Evolutionary conservation across 805 yeast species (phyloP).

Genomic region (Sugiyamaella chiloensis): DNA sequence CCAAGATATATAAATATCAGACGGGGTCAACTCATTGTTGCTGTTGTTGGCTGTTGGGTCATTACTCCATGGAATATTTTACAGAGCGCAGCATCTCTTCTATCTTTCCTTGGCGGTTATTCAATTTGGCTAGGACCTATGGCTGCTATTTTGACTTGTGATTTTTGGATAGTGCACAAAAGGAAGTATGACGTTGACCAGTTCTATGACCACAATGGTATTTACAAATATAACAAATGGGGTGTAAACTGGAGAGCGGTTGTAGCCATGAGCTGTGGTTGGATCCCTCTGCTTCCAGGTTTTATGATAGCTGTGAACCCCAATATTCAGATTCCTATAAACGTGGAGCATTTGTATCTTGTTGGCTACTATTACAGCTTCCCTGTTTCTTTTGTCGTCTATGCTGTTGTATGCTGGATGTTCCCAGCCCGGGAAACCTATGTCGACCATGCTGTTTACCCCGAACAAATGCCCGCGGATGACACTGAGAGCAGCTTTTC

Average conservation of each 20-base stretch:
- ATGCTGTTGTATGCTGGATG: constrained; percentile 11
- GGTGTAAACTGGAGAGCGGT: constrained; percentile 47
- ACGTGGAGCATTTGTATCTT: not conserved
- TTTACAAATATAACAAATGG: constrained; percentile 42
- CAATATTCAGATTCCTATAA: not conserved
- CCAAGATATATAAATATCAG: constrained; percentile 57
- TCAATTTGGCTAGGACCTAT: constrained; percentile 42
- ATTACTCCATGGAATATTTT: constrained; percentile 40
- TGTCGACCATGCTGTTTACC: not conserved
- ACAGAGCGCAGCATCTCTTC: constrained; percentile 36
- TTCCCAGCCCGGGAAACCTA: not conserved
- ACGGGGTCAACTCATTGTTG: constrained; percentile 41
- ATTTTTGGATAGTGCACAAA: constrained; percentile 41
- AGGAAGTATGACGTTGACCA: constrained; percentile 26
- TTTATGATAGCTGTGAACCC: not conserved
- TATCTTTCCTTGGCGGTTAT: constrained; percentile 37
- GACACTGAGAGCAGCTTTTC: not conserved
- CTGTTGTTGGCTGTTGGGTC: not conserved
- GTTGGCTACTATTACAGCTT: constrained; percentile 22
- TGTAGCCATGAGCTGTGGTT: constrained; percentile 31
- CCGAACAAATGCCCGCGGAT: not conserved
- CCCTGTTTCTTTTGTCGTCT: constrained; percentile 18
- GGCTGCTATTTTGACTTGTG: constrained; percentile 38
- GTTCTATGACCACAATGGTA: constrained; percentile 14
- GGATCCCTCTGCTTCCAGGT: constrained; percentile 16